phyloP scores from a whole-genome alignment of 345 rosid species.

The Balakata baccata region DNA sequence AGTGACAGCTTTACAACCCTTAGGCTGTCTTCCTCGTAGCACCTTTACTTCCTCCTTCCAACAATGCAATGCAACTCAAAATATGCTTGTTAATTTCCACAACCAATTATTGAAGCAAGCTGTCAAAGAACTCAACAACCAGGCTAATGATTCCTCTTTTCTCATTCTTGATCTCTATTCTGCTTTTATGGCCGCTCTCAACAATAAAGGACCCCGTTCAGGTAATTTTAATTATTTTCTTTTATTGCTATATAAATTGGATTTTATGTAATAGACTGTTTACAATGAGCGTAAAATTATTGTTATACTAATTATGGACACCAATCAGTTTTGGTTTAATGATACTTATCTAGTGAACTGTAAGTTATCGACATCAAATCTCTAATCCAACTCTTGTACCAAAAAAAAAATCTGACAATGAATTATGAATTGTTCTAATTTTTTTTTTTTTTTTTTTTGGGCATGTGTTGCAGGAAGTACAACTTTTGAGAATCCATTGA shows the following conservation, averaged over 20 bases:
- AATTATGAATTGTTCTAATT: too few species aligned
- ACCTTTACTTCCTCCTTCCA: slow-evolving; percentile 35
- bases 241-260: too few species aligned
- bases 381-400: too few species aligned
- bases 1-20: slow-evolving; percentile 48
- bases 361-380: too few species aligned
- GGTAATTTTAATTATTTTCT: not conserved
- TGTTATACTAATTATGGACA: too few species aligned
- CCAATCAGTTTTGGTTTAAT: too few species aligned
- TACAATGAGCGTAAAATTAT: too few species aligned
- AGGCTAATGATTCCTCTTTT: slow-evolving; percentile 29
- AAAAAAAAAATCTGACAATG: too few species aligned
- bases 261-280: too few species aligned
- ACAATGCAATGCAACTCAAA: slow-evolving; percentile 43
- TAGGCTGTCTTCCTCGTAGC: slow-evolving; percentile 68
- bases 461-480: slow-evolving; percentile 8
- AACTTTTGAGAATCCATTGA: slow-evolving; percentile 34
- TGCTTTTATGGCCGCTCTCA: slow-evolving; percentile 50
- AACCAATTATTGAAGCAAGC: slow-evolving; percentile 46
- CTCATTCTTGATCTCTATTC: slow-evolving; percentile 51
- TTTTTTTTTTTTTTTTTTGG: too few species aligned
- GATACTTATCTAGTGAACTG: too few species aligned
- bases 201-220: slow-evolving; percentile 22
- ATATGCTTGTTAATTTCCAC: slow-evolving; percentile 43
- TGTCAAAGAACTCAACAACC: slow-evolving; percentile 41